These are phyloP conservation scores for Clavispora phyllophila DNA, from an alignment of 805 yeast genomes.

Conservation along the genomic window DNA sequence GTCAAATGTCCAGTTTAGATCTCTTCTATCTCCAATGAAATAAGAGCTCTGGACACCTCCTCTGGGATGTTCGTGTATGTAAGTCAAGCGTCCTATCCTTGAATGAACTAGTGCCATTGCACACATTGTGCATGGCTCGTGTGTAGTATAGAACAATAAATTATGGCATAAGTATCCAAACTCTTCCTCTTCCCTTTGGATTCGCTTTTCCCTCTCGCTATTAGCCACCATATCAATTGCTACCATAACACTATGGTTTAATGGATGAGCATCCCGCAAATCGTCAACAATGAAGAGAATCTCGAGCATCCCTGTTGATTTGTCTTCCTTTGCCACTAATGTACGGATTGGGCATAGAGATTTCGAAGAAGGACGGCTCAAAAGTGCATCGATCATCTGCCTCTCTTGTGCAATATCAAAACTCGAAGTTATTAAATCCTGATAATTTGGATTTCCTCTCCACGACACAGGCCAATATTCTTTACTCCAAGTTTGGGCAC, in stretches of 20 bases:
- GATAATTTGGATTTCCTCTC: conserved; percentile 87
- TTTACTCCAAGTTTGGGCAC: conserved; percentile 59
- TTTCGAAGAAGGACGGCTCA: conserved; percentile 3
- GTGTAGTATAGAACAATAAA: conserved; percentile 78
- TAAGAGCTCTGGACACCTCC: conserved; percentile 62
- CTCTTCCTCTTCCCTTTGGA: conserved; percentile 10
- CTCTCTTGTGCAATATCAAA: conserved; percentile 45
- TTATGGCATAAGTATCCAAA: conserved; percentile 65
- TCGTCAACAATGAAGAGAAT: conserved; percentile 39
- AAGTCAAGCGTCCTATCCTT: conserved; percentile 65
- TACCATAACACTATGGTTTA: conserved; percentile 70
- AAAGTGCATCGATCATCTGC: conserved; percentile 16
- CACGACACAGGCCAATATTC: conserved; percentile 84
- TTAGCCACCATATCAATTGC: conserved; percentile 64
- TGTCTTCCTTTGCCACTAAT: conserved; percentile 56
- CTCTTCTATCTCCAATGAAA: conserved; percentile 68
- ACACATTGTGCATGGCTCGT: conserved; percentile 97
- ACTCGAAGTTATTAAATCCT: conserved; percentile 51
- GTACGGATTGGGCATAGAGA: conserved; percentile 47
- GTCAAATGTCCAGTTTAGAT: conserved; percentile 84
- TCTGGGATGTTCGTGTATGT: conserved; percentile 39
- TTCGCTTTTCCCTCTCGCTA: conserved; percentile 41
- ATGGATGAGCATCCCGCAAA: conserved; percentile 42
- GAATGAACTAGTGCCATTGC: conserved; percentile 95
- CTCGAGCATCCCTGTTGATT: conserved; percentile 18